Evolutionary conservation across 495 filamentous ascomycete species (phyloP), one percentile per base, ranked within the genome.

Genomic region (Chaetomium cochliodes): DNA sequence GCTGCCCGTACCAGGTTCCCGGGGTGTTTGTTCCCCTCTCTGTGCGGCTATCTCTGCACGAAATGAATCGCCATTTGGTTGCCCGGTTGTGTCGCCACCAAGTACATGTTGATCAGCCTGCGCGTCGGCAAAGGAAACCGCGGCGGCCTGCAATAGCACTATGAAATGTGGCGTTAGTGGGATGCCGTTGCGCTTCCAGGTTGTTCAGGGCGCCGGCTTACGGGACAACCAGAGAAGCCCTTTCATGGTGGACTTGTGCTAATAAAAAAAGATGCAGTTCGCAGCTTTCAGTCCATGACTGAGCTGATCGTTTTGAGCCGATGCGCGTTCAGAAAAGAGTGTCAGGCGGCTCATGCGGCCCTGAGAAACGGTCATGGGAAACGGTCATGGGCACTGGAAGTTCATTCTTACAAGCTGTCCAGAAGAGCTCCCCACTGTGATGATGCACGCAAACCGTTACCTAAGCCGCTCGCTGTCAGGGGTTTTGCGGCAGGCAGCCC

Each of bases 71-170:
- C 68, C 62, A n/a, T 72, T 67, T 47, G 65, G 39, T 53, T 71
- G 62, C 11, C 69, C 65, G 9, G 67, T 42, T n/a, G 60, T 12
- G 41, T 73, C 67, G 39, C 64, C 50, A 51, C 56, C 71, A n/a
- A 78, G 63, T 7, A 77, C 73, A 62, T 77, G 65, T 53, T 80
- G 78, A 4, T 62, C 57, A 15, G 65, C 50, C 41, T 69, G 71
- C 15, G 74, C 69, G 15, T 73, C 71, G 33, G 78, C 77, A 59
- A 65, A 67, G 57, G 73, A 56, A 60, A 74, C 65, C 23, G 71
- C 70, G 60, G 72, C 61, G 62, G 73, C 71, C 79, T 82, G 80
- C 78, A 80, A 72, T 13, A 82, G 79, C 79, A 82, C 80, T 82
- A 64, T 33, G 37, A 47, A 7, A 15, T 28, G 52, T 33, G 26